Evolutionary conservation across 2,329 filamentous ascomycete species (phyloP).

Genomic region (Trichothecium roseum): DNA sequence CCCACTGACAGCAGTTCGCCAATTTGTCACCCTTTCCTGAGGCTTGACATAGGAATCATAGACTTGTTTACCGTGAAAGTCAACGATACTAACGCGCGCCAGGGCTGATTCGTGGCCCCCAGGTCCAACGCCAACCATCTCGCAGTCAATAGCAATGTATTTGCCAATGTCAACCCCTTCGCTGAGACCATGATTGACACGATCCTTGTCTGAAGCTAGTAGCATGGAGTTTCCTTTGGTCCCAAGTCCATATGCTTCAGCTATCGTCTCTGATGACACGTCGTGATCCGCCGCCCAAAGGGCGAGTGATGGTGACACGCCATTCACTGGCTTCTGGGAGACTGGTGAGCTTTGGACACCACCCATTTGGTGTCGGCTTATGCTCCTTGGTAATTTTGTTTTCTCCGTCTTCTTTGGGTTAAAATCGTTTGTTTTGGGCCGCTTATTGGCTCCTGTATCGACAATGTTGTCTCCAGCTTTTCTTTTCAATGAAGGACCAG

Average conservation of each 20-base stretch:
- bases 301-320: constrained; percentile 42
- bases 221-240: constrained; percentile 36
- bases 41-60: constrained; percentile 90
- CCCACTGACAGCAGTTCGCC: constrained; percentile 79
- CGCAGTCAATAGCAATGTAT: constrained; percentile 89
- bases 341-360: constrained; percentile 39
- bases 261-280: constrained; percentile 48
- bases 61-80: constrained; percentile 84
- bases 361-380: constrained; percentile 38
- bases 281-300: constrained; percentile 52
- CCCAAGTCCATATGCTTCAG: constrained; percentile 50
- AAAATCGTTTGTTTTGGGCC: constrained; percentile 6
- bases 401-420: constrained; percentile 8
- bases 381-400: constrained; percentile 5
- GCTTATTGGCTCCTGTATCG: constrained; percentile 16
- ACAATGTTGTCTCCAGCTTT: constrained; percentile 22
- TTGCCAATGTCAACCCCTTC: constrained; percentile 64
- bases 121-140: constrained; percentile 87
- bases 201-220: constrained; percentile 34
- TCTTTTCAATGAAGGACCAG: constrained; percentile 30
- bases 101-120: constrained; percentile 63
- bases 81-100: constrained; percentile 81
- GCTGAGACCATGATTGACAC: constrained; percentile 54
- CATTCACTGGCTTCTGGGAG: constrained; percentile 24
- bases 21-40: constrained; percentile 72